A percentile compares a stretch with the other conserved stretches of the same genome.
phyloP scores from a whole-genome alignment of 345 rosid species.

The Salix viminalis region DNA sequence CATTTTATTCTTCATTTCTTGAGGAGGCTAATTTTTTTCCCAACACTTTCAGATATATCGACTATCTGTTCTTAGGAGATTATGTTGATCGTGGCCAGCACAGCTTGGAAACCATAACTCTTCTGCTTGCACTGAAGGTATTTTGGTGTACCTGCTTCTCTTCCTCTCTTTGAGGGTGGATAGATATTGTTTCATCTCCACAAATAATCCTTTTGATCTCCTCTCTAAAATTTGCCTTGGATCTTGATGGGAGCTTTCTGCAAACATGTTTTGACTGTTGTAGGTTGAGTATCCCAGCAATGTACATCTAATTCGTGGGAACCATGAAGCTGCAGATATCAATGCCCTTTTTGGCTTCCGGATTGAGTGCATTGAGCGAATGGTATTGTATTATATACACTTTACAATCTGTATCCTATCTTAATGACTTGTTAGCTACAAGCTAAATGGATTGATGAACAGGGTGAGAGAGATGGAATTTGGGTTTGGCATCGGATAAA shows the following conservation, averaged over 20 bases:
- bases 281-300: slow-evolving; percentile 90
- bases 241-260: slow-evolving; percentile 14
- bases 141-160: background rate
- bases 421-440: background rate
- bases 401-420: slow-evolving; percentile 18
- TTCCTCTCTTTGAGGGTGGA: background rate
- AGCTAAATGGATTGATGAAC: slow-evolving; percentile 26
- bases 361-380: slow-evolving; percentile 95
- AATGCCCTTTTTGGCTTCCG: slow-evolving; percentile 99
- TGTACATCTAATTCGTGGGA: slow-evolving; percentile 93
- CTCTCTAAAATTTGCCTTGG: background rate
- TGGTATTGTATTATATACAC: slow-evolving; percentile 49
- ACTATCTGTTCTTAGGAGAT: slow-evolving; percentile 98
- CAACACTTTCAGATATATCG: slow-evolving; percentile 71
- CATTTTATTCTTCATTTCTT: background rate
- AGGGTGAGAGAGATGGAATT: slow-evolving; percentile 99
- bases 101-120: slow-evolving; percentile 91
- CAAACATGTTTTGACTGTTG: slow-evolving; percentile 19
- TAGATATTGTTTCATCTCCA: background rate
- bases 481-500: slow-evolving; percentile 99
- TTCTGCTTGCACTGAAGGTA: slow-evolving; percentile 97
- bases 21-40: slow-evolving; percentile 21
- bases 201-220: background rate
- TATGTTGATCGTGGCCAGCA: slow-evolving; percentile 99
- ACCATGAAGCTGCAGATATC: slow-evolving; percentile 99